A percentile compares a stretch with the other conserved stretches of the same genome.
phyloP scores from a whole-genome alignment of 768 basidiomycete genomes.

The Ramaria sp. region DNA sequence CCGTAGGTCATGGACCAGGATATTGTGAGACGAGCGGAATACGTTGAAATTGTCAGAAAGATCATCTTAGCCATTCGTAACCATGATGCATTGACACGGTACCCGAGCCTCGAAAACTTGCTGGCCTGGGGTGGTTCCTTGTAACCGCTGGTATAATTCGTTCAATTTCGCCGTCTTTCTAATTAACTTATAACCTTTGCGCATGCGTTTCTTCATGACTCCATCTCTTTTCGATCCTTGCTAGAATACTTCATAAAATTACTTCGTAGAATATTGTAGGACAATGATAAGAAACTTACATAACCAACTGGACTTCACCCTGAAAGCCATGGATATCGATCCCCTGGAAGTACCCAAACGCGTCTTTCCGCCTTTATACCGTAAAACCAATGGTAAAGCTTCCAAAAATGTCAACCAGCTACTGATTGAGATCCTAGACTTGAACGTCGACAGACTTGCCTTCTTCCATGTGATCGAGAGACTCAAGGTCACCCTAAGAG shows the following conservation, averaged over 20 bases:
- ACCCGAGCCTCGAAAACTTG: not conserved
- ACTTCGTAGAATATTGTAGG: no score
- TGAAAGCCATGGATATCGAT: not conserved
- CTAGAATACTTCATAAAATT: no score
- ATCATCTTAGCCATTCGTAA: not conserved
- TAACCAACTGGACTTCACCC: not conserved
- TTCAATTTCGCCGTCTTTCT: not conserved
- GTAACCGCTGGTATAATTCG: not conserved
- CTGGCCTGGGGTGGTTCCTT: not conserved
- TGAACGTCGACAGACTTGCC: constrained; percentile 59
- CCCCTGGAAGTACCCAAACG: constrained; percentile 21
- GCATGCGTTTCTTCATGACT: no score
- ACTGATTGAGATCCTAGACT: constrained; percentile 25
- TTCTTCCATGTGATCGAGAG: constrained; percentile 86
- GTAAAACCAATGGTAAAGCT: constrained; percentile 22
- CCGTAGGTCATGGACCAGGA: not conserved
- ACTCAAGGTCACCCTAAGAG: constrained; percentile 56
- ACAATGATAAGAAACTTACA: not conserved
- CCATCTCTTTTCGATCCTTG: no score
- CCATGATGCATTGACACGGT: not conserved
- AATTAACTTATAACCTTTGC: not conserved
- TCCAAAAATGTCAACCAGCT: not conserved
- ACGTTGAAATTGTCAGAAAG: not conserved
- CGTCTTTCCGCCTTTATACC: constrained; percentile 50
- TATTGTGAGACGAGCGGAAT: not conserved